Evolutionary conservation across 805 yeast species (phyloP), one percentile per base, ranked within the genome.

Genomic region (Kluyveromyces lactis): DNA sequence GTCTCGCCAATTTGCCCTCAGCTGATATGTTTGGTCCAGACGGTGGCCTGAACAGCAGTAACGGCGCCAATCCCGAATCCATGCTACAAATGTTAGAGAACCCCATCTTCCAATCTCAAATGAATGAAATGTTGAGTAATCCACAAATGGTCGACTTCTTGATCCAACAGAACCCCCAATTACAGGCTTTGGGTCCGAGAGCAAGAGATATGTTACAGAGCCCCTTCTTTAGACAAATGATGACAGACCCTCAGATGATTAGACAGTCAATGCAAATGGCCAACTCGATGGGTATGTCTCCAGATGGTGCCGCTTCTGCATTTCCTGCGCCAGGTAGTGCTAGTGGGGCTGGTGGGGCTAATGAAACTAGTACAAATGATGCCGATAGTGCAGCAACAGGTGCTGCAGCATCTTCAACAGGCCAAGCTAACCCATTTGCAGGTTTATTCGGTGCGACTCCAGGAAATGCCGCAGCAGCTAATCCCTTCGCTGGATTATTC

Each of bases 1-100:
- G 98, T 1, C 79, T 77, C 51, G 65, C 68, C 36, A 89, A 86
- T 52, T 69, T 92, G 62, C 97, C 98, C 4, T 72, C 84, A 3
- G 86, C 86, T 1, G 75, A 80, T 33, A 74, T 86, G 82, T 87
- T 90, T 66, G 96, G 96, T 1, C 89, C 95, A 19, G 97, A 89
- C 60, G 95, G 95, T 30, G 97, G 97, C 13, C 75, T 82, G 85
- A 53, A 46, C 26, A 27, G 30, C 5, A 49, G 50, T 39, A 33
- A 51, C 23, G 79, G 79, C 31, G 89, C 95, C 10, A 79, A 77
- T 50, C 82, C 85, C 35, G 89, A 81, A 37, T 87, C 84, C 45
- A 57, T 90, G 62, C 67, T 76, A 26, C 68, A 71, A 40, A 77
- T 86, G 83, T 70, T 92, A 80, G 79, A 77, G 15, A 75, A 76